Evolutionary conservation across 2,329 filamentous ascomycete genomes (phyloP), one percentile per base, ranked within the genome.

Genomic region (Leptographium wingfieldii): DNA sequence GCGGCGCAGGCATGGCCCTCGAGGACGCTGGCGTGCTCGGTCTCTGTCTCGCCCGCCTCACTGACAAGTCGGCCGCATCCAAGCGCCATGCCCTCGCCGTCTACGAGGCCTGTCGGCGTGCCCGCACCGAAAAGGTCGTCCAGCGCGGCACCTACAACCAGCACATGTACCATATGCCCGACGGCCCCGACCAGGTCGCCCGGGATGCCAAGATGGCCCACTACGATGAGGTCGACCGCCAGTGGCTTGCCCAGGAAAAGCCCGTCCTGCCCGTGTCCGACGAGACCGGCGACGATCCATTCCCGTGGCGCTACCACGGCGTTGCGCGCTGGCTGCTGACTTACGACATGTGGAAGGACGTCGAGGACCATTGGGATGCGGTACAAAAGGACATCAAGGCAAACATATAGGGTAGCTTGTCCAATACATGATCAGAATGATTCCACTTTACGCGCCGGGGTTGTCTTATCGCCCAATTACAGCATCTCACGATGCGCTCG

Each of bases 1-100:
- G 77, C 61, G 76, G 77, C 5, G 75, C 75, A 1, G 74, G 74
- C 2, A 73, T 74, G 64, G 71, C 74, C 0, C 71, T 73, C 5
- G 76, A 79, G 63, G 76, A 78, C 59, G 75, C 71, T 1, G 74
- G 71, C n/a, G 61, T 63, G 7, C 61, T 67, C 7, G 62, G 66
- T 11, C 64, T 65, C 9, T 64, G 63, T 53, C 61, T 68, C 0
- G 62, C 48, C 1, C 55, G 57, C 3, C 33, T 64, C 7, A 31
- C 43, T 3, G 58, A 60, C 51, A 61, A n/a, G 5, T 55, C 57
- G 3, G 16, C 19, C 2, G 57, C 59, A 0, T 31, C 60, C 9
- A 62, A 62, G 54, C 38, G 22, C 5, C 38, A 29, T 1, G 63
- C 62, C 12, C 58, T 65, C 19, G 12, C 14, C 1, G 57, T 65